These are phyloP conservation scores for Lactarius akahatsu DNA, from an alignment of 768 basidiomycete genomes.

Conservation along the genomic window DNA sequence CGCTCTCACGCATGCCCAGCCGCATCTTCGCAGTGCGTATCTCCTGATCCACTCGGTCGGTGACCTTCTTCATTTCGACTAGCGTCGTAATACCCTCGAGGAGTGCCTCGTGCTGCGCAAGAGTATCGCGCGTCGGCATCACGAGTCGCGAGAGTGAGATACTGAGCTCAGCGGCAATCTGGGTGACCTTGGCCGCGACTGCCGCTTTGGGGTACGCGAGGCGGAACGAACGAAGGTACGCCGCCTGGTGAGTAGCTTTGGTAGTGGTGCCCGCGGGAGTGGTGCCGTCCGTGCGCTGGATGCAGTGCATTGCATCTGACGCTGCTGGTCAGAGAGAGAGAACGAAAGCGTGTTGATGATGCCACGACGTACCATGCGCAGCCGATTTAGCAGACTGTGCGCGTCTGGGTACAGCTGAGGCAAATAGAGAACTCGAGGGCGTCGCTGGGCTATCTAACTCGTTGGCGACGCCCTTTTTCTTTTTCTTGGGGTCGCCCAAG, in stretches of 20 bases:
- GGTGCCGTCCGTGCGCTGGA: slow-evolving; percentile 62
- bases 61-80: slow-evolving; percentile 85
- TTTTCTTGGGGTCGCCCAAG: slow-evolving; percentile 51
- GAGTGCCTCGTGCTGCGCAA: slow-evolving; percentile 68
- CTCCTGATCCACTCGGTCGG: slow-evolving; percentile 87
- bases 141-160: slow-evolving; percentile 73
- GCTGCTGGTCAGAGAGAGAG: slow-evolving; percentile 26
- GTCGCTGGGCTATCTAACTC: slow-evolving; percentile 50
- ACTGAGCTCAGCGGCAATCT: slow-evolving; percentile 74
- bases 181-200: slow-evolving; percentile 71
- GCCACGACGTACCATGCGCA: slow-evolving; percentile 49
- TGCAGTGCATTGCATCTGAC: slow-evolving; percentile 69
- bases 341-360: slow-evolving; percentile 4
- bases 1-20: slow-evolving; percentile 51
- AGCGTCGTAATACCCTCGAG: slow-evolving; percentile 68
- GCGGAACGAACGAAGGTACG: slow-evolving; percentile 83
- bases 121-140: slow-evolving; percentile 90
- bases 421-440: slow-evolving; percentile 38
- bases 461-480: slow-evolving; percentile 46
- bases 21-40: slow-evolving; percentile 67
- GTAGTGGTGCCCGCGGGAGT: slow-evolving; percentile 51
- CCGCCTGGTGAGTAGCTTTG: slow-evolving; percentile 78
- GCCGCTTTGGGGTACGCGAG: slow-evolving; percentile 76
- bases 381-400: slow-evolving; percentile 56
- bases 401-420: slow-evolving; percentile 18